Base-by-base conservation (phyloP, 768 basidiomycete genomes). In the Rhizopogon salebrosus region DNA sequence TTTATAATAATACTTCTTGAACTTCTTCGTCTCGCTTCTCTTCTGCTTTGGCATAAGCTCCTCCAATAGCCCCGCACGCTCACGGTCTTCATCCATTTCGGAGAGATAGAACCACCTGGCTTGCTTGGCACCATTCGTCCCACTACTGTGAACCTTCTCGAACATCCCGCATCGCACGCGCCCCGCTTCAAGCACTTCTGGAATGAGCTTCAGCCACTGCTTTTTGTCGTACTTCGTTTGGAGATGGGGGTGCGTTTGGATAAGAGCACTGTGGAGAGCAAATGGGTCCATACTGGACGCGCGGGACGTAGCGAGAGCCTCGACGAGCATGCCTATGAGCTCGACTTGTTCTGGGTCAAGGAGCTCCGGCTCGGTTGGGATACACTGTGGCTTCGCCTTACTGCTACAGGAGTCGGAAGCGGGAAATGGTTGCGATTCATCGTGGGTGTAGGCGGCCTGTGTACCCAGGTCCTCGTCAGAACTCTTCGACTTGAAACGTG, bases 1-100 rank as follows among this genome's bases (percentile, higher is more conserved):
- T 26, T 77, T 75, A 71, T 83, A 91, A 69, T 91, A 92, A 70
- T 92, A 92, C 65, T 89, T 85, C 66, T 91, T 91, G 56, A 85
- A 87, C 70, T 89, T 85, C 77, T 85, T 89, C 65, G 87, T 91
- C 68, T 82, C 86, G 42, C 71, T 83, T 50, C 89, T 71, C 69
- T 89, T 91, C 51, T 75, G 85, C 13, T 85, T 80, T 1, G 86
- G 86, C 86, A 88, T 87, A 75, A 88, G 82, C 55, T 80, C 83
- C 61, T 73, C 67, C 52, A 90, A 79, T 54, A 89, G 66, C 58
- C 72, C 65, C 27, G 87, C 87, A n/a, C 87, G 75, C 52, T 89
- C 87, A 58, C 74, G 73, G 62, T 90, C 87, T 59, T 78, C 74
- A 59, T 90, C 87, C 62, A 73, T 64, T 61, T 89, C 87, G 0